These are phyloP conservation scores for Hamamelis virginiana DNA, from an alignment of 164 flowering plant genomes.

Conservation along the genomic window DNA sequence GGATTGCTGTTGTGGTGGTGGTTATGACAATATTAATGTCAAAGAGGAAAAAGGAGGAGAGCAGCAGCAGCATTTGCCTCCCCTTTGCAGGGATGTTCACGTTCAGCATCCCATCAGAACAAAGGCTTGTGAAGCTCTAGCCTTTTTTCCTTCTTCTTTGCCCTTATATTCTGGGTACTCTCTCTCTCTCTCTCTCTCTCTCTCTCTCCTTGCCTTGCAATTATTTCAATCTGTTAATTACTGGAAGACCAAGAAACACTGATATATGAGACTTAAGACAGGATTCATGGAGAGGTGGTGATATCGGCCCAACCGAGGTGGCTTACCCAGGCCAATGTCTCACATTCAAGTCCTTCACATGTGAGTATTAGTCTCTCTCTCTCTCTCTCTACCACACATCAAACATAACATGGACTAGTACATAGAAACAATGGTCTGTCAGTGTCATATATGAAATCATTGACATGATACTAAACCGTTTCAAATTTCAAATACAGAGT, in stretches of 20 bases:
- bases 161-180: conserved; percentile 60
- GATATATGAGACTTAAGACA: conserved; percentile 17
- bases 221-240: too few species aligned
- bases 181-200: not conserved
- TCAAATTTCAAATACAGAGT: not conserved
- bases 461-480: too few species aligned
- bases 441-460: too few species aligned
- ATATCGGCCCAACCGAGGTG: conserved; percentile 41
- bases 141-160: conserved; percentile 42
- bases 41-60: conserved; percentile 23
- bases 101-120: conserved; percentile 38
- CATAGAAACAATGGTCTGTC: too few species aligned
- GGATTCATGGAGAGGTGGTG: conserved; percentile 59
- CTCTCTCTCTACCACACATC: not conserved
- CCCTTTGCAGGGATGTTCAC: conserved; percentile 44
- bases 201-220: not conserved
- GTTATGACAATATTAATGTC: conserved; percentile 8
- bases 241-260: not conserved
- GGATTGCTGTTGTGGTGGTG: conserved; percentile 66
- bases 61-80: not conserved
- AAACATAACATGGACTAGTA: too few species aligned
- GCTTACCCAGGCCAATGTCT: conserved; percentile 24
- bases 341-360: conserved; percentile 22
- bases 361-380: conserved; percentile 19
- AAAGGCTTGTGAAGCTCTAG: conserved; percentile 52